Percentiles rank a stretch among this genome's conserved stretches.
Conservation (phyloP, 2,329 filamentous ascomycete genomes). For the Cyanodermella asteris region DNA sequence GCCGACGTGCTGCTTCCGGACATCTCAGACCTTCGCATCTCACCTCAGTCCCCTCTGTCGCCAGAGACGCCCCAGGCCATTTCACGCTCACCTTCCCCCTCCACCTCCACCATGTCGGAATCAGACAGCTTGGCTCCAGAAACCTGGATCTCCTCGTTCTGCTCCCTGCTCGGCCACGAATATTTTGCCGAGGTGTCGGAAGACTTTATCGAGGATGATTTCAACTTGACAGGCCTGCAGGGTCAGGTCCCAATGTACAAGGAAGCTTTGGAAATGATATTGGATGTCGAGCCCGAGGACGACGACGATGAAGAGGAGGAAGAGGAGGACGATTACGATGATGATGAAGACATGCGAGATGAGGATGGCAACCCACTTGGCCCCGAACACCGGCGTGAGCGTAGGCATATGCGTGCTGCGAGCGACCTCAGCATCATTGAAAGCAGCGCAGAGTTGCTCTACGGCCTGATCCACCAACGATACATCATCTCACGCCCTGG, state of each 20-base stretch:
- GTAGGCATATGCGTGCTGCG: constrained; percentile 66
- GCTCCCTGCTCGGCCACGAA: constrained; percentile 83
- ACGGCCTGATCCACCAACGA: constrained; percentile 92
- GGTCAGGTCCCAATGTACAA: constrained; percentile 97
- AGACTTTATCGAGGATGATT: constrained; percentile 99
- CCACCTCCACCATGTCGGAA: constrained; percentile 27
- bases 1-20: no score
- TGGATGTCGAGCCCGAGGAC: constrained; percentile 93
- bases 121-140: constrained; percentile 44
- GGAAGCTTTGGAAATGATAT: constrained; percentile 95
- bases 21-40: no score
- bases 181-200: constrained; percentile 98
- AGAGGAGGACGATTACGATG: constrained; percentile 40
- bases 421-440: constrained; percentile 92
- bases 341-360: constrained; percentile 47
- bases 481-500: constrained; percentile 93
- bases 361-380: constrained; percentile 26
- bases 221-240: constrained; percentile 90
- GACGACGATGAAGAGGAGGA: constrained; percentile 64
- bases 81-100: constrained; percentile 1
- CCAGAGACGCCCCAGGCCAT: neutral
- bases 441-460: constrained; percentile 91
- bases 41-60: no score
- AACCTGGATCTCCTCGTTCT: constrained; percentile 97
- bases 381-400: constrained; percentile 30